These are phyloP conservation scores for Aspergillus sp. DNA, from an alignment of 2,329 filamentous ascomycete species.

Conservation along the genomic window DNA sequence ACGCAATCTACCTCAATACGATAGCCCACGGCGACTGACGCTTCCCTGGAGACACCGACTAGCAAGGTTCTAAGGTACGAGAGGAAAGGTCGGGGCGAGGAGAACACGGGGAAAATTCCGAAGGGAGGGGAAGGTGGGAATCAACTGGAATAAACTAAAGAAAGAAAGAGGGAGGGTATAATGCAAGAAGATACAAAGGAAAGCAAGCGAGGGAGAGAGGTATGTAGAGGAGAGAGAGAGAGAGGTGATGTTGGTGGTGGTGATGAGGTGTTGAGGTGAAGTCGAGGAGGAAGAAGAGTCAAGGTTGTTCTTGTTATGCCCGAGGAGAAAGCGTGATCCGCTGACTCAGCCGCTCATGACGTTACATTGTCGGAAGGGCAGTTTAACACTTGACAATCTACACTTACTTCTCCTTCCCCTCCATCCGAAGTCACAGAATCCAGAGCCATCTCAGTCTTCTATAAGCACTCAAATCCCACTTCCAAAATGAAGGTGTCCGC, in stretches of 20 bases:
- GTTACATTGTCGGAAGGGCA: background rate
- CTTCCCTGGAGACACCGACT: constrained; percentile 18
- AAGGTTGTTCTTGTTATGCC: background rate
- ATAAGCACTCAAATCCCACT: background rate
- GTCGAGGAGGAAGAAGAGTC: background rate
- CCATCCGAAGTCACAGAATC: background rate
- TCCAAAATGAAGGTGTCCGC: constrained; percentile 63
- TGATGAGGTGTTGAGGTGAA: background rate
- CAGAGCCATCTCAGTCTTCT: background rate
- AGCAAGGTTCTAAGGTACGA: constrained; percentile 10
- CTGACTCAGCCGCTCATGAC: background rate
- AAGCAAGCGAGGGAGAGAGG: background rate
- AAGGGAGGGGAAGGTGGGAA: background rate
- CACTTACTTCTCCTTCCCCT: background rate
- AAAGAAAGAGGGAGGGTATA: background rate
- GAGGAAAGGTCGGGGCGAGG: background rate
- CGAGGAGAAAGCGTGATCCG: background rate
- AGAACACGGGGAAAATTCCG: background rate
- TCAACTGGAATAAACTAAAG: background rate
- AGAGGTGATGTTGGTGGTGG: background rate
- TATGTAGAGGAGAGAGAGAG: background rate
- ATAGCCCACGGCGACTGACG: constrained; percentile 16
- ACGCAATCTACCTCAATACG: constrained; percentile 21
- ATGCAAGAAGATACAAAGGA: background rate
- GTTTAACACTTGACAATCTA: background rate